A percentile compares a stretch with the other conserved stretches of the same genome.
Evolutionary conservation across 768 basidiomycete genomes (phyloP).

Genomic region (Basidioascus undulatus): DNA sequence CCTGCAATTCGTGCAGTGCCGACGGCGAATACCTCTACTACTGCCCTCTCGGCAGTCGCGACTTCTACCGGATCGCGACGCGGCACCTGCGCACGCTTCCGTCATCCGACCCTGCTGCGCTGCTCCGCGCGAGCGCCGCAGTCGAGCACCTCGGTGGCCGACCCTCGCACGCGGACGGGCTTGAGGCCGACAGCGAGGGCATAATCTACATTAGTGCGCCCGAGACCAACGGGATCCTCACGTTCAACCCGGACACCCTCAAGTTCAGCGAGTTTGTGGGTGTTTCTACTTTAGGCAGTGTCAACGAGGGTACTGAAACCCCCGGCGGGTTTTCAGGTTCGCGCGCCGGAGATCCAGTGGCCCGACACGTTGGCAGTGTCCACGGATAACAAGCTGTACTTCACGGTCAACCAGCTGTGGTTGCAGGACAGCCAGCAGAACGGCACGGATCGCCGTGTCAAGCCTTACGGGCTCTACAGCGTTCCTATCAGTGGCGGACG

Average conservation of each 20-base stretch:
- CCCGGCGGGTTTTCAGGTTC: too few species aligned
- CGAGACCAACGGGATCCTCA: neutral
- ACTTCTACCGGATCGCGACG: neutral
- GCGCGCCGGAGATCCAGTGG: neutral
- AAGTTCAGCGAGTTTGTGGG: neutral
- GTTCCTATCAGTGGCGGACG: too few species aligned
- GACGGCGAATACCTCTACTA: conserved; percentile 1
- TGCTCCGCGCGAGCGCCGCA: neutral
- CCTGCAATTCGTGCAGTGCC: too few species aligned
- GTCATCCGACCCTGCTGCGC: neutral
- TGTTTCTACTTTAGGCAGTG: too few species aligned
- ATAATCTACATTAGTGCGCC: neutral
- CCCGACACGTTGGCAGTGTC: neutral
- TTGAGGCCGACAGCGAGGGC: neutral
- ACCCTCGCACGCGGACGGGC: neutral
- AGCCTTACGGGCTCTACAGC: neutral
- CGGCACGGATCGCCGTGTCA: neutral
- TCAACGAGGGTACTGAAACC: too few species aligned
- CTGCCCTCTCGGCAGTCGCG: neutral
- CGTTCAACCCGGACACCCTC: neutral
- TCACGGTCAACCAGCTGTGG: neutral
- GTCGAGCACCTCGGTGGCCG: neutral
- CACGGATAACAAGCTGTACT: neutral
- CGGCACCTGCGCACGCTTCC: neutral
- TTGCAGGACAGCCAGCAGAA: neutral